Evolutionary conservation across 1,284 basidiomycete species (phyloP).

Genomic region (Sanguinoderma infundibulare): DNA sequence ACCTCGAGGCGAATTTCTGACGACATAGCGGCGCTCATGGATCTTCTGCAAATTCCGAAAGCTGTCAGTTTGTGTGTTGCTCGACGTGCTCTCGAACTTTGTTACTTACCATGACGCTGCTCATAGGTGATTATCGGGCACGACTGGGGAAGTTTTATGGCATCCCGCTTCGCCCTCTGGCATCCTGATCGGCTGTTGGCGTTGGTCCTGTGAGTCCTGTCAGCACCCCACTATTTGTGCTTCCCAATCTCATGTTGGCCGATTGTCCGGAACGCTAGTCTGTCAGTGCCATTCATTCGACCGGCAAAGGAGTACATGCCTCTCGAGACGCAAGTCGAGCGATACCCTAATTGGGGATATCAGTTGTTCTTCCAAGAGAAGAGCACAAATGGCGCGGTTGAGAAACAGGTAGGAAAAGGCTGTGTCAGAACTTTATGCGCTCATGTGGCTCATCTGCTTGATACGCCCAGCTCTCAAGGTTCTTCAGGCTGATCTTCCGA

Average conservation of each 20-base stretch:
- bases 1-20: constrained; percentile 59
- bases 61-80: constrained; percentile 46
- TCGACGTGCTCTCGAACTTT: neutral
- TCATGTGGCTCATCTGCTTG: constrained; percentile 3
- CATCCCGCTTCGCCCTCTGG: constrained; percentile 68
- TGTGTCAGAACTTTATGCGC: neutral
- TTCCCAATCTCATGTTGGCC: constrained; percentile 1
- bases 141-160: constrained; percentile 72
- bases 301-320: constrained; percentile 53
- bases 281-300: constrained; percentile 67
- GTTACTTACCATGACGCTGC: constrained; percentile 3
- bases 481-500: constrained; percentile 21
- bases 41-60: constrained; percentile 51
- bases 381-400: constrained; percentile 53
- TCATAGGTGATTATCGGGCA: constrained; percentile 68
- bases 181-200: constrained; percentile 61
- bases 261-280: constrained; percentile 38
- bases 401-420: constrained; percentile 31
- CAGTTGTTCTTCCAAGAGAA: constrained; percentile 63
- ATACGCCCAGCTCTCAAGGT: constrained; percentile 16
- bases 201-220: constrained; percentile 54
- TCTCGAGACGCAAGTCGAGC: constrained; percentile 51
- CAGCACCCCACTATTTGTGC: neutral
- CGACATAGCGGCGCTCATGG: constrained; percentile 68
- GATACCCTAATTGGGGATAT: constrained; percentile 62